These are phyloP conservation scores for Xerocomus amazonicus DNA, from an alignment of 1,284 basidiomycete genomes.

Conservation along the genomic window DNA sequence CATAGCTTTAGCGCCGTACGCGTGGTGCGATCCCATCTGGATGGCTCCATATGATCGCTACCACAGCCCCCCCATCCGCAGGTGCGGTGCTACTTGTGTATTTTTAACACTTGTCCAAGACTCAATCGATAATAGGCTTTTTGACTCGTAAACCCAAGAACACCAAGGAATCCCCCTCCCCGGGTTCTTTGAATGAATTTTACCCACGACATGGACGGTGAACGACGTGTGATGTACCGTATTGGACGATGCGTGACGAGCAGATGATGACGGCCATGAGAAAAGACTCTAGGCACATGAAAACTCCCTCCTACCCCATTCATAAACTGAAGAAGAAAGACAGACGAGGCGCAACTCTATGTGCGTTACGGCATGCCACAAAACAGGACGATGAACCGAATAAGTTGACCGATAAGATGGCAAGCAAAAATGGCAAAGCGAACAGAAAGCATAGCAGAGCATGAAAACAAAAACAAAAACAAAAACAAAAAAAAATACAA, in stretches of 20 bases:
- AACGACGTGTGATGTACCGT: not conserved
- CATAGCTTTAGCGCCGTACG: too few relatives aligned
- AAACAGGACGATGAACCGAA: constrained; percentile 13
- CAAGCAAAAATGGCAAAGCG: constrained; percentile 9
- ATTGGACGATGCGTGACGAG: too few relatives aligned
- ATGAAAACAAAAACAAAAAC: constrained; percentile 14
- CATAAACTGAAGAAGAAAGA: constrained; percentile 1
- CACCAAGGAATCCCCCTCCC: not conserved
- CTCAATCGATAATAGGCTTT: not conserved
- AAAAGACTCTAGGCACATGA: constrained; percentile 16
- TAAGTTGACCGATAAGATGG: constrained; percentile 28
- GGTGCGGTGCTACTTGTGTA: not conserved
- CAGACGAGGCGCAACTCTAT: constrained; percentile 13
- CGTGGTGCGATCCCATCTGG: too few relatives aligned
- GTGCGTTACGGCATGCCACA: constrained; percentile 22
- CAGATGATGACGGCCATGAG: constrained; percentile 13
- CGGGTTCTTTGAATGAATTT: too few relatives aligned
- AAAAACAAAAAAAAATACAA: not conserved
- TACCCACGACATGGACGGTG: not conserved
- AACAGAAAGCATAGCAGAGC: constrained; percentile 17
- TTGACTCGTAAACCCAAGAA: not conserved
- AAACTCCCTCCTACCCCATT: constrained; percentile 6
- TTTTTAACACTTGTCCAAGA: too few relatives aligned
- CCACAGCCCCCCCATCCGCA: not conserved
- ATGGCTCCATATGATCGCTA: too few relatives aligned